Evolutionary conservation across 2,329 filamentous ascomycete species (phyloP), one percentile per base, ranked within the genome.

Genomic region (Sporothrix curviconia): DNA sequence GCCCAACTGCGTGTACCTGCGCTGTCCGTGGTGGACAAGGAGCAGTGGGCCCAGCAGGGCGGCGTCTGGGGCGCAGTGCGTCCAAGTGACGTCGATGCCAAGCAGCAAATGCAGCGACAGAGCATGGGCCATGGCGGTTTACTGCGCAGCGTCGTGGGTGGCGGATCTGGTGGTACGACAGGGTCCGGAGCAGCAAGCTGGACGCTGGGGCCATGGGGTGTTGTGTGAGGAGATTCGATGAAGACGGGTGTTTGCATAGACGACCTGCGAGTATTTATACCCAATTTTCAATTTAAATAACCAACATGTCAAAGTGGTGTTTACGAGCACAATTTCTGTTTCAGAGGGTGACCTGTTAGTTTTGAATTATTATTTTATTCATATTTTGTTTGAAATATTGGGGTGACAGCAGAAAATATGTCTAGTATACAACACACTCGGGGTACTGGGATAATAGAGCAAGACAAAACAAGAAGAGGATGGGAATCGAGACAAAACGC

Each of bases 41-140:
- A 92, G 7, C 74, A 82, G 34, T 92, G 89, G 78, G 68, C 85
- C 46, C 82, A 83, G 63, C 79, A 89, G 62, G 89, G 89, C 1
- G 72, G 80, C 22, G 74, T 75, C 11, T 73, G 74, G 17, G 86
- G 86, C 3, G 85, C 86, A 1, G 80, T 76, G 17, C 78, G 77
- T 46, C 76, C 82, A 1, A 76, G 70, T 44, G 85, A 89, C 14
- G 75, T 86, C 4, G 82, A 84, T 59, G 65, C 78, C 42, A 81
- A 80, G 69, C 72, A 75, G 2, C 77, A 78, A 53, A 77, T 78
- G 55, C 80, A 84, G 62, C 77, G 85, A 58, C 84, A 87, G 68
- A 87, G 85, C 65, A 77, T 87, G 74, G 83, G 81, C 0, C 72
- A 81, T 0, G 79, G 78, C 9, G 77, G 53, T 6, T 25, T 39